Evolutionary conservation across 352 stramenopile genomes (phyloP), one percentile per base, ranked within the genome.

Genomic region (Globisporangium emineosum): DNA sequence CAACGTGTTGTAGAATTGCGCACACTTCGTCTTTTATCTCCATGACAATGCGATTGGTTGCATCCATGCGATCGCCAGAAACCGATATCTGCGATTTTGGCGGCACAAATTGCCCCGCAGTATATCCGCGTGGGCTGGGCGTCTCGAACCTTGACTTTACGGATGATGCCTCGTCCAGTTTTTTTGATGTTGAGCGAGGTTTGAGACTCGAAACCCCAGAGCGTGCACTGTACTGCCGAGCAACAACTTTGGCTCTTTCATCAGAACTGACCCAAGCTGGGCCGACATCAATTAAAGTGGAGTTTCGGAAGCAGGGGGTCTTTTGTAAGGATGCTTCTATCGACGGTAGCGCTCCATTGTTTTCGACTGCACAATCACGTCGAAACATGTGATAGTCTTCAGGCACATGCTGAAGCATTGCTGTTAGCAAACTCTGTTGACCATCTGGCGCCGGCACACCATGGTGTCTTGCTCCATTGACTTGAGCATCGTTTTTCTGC

Each of bases 1-100:
- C 79, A 42, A 91, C 64, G 19, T 79, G 60, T 25, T 84, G 68
- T 50, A 91, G 67, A 59, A 87, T 83, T 5, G 71, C 78, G 49
- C 83, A 91, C 27, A 88, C 77, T 42, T 89, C 74, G 56, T 91
- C 73, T 57, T 91, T 91, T 52, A 91, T 90, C 62, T 90, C 77
- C 77, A 91, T 86, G 0, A 91, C 70, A 13, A 86, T 65, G 5
- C 71, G 73, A 55, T 80, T 82, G 0, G 70, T 49, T 23, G 82
- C 71, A 57, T 72, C 79, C 69, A 76, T 75, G 23, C 79, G 68
- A 58, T 82, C n/a, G n/a, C n/a, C n/a, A n/a, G n/a, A n/a, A 67
- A 1, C 66, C 59, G 50, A 64, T 70, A 25, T 65, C 13, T 30
- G 47, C 25, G 35, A 10, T 57, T 33, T 65, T 30, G 8, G 13